phyloP scores from a whole-genome alignment of 352 stramenopile species.

The Phytophthora vignae region DNA sequence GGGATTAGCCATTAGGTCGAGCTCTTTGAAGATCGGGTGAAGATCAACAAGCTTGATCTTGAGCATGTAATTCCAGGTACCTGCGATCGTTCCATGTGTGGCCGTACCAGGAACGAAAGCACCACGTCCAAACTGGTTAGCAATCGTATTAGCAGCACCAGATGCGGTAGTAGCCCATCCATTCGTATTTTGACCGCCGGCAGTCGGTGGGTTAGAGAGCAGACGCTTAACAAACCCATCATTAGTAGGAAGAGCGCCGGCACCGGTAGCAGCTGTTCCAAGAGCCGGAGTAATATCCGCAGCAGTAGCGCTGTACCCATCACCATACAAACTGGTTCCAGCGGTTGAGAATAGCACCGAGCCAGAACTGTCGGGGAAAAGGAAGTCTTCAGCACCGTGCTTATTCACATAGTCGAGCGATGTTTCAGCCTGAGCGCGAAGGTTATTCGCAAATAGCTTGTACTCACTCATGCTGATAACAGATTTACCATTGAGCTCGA shows the following conservation, averaged over 20 bases:
- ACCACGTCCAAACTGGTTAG: no score
- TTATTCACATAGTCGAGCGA: no score
- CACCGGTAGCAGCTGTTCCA: not conserved
- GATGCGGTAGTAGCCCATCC: conserved; percentile 1
- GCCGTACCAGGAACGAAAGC: not conserved
- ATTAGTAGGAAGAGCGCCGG: not conserved
- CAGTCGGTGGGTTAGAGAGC: no score
- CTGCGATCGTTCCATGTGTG: not conserved
- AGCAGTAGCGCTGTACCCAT: conserved; percentile 29
- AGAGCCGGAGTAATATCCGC: conserved; percentile 1
- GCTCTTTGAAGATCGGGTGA: conserved; percentile 8
- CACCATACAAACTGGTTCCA: conserved; percentile 8
- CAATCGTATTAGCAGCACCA: not conserved
- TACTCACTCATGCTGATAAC: conserved; percentile 30
- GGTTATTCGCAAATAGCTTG: not conserved
- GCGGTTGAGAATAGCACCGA: conserved; percentile 29
- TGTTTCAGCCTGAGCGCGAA: no score
- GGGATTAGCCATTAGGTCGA: no score
- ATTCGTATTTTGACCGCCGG: not conserved
- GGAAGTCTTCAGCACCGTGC: no score
- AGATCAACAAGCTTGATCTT: not conserved
- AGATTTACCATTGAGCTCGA: conserved; percentile 34
- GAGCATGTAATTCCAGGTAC: conserved; percentile 12
- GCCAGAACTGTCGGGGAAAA: conserved; percentile 17
- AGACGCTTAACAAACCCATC: no score